phyloP scores from a whole-genome alignment of 2,329 filamentous ascomycete species.

The Lachnellula occidentalis region DNA sequence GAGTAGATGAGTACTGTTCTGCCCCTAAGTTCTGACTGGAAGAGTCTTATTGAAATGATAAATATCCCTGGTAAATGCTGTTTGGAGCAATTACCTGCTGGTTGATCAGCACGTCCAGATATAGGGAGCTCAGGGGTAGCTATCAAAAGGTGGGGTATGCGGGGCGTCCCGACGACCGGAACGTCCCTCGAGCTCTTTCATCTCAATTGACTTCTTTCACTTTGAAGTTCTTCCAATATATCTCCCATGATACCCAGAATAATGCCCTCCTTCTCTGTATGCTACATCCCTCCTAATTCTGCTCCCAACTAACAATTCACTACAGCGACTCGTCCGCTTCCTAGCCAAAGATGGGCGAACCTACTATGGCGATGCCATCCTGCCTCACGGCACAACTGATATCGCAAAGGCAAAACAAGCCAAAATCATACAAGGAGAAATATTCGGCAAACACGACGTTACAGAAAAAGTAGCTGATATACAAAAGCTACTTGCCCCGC shows the following conservation, averaged over 20 bases:
- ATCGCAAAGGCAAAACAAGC: conserved; percentile 56
- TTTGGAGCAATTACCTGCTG: no score
- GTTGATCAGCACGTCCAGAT: no score
- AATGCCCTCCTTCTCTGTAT: conserved; percentile 44
- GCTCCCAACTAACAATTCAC: not conserved
- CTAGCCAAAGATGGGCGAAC: conserved; percentile 62
- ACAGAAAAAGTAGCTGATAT: conserved; percentile 56
- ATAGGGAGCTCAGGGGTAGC: not conserved
- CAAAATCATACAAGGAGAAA: conserved; percentile 56
- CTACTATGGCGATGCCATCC: conserved; percentile 71
- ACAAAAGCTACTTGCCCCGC: conserved; percentile 54
- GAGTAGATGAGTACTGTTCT: no score
- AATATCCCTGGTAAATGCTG: no score
- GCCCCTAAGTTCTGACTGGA: no score
- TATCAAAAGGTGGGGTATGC: not conserved
- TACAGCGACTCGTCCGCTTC: conserved; percentile 66
- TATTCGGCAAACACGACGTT: conserved; percentile 60
- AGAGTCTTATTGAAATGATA: no score
- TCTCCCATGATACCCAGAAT: conserved; percentile 4
- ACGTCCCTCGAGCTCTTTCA: not conserved
- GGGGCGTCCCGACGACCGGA: not conserved
- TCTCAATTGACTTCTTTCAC: not conserved
- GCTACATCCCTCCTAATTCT: conserved; percentile 12
- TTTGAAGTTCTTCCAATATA: no score
- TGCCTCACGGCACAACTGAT: conserved; percentile 54